Evolutionary conservation across 805 yeast species (phyloP).

Genomic region (Pichia membranifaciens): DNA sequence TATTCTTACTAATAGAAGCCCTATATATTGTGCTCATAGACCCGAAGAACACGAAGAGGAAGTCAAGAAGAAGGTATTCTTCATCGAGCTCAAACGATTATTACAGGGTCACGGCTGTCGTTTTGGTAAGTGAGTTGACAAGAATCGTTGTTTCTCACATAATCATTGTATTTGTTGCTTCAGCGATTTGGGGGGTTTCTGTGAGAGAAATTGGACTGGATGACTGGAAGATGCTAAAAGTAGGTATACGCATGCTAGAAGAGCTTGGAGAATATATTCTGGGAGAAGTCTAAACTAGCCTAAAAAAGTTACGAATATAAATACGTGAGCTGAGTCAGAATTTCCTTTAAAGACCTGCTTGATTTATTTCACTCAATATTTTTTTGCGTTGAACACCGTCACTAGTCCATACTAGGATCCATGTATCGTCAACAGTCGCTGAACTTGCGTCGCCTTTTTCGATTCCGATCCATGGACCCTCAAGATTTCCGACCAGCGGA

Average conservation of each 20-base stretch:
- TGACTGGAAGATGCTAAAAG: conserved; percentile 24
- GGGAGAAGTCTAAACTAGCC: conserved; percentile 2
- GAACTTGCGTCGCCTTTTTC: conserved; percentile 44
- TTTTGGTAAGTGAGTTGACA: conserved; percentile 21
- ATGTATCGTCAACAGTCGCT: conserved; percentile 3
- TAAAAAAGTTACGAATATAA: too few species aligned
- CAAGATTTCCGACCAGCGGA: conserved; percentile 57
- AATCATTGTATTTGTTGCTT: conserved; percentile 20
- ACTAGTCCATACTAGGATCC: conserved; percentile 37
- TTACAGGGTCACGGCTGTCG: conserved; percentile 26
- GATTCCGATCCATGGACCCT: conserved; percentile 79
- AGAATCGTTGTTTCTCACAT: conserved; percentile 20
- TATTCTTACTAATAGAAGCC: conserved; percentile 29
- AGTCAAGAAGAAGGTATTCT: background rate
- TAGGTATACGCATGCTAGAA: conserved; percentile 18
- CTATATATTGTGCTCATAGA: conserved; percentile 27
- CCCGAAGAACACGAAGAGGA: conserved; percentile 6
- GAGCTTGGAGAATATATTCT: conserved; percentile 17
- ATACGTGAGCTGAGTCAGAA: too few species aligned
- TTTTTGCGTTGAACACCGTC: conserved; percentile 24
- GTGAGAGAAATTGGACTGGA: conserved; percentile 20
- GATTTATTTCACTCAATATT: background rate
- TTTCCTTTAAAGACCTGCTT: background rate
- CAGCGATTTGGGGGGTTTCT: conserved; percentile 17
- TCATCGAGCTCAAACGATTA: conserved; percentile 19